These are phyloP conservation scores for Rhizophagus sp. DNA, from an alignment of 192 early-diverging fungal species.

Conservation along the genomic window DNA sequence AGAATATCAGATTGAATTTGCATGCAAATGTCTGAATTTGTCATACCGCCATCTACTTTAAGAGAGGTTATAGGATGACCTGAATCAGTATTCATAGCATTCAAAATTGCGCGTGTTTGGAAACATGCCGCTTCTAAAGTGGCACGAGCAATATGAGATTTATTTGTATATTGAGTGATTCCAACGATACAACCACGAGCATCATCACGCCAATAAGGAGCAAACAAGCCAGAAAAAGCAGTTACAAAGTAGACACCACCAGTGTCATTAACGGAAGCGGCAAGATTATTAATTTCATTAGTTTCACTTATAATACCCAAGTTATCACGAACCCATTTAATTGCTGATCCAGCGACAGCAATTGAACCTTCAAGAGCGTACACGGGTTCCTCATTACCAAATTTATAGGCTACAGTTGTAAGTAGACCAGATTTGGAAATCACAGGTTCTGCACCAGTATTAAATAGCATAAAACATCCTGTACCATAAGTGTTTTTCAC, in stretches of 20 bases:
- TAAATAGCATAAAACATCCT: conserved; percentile 95
- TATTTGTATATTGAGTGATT: conserved; percentile 85
- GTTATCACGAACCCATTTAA: conserved; percentile 91
- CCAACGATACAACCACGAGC: conserved; percentile 86
- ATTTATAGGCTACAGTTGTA: conserved; percentile 88
- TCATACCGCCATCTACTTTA: conserved; percentile 94
- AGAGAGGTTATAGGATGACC: conserved; percentile 67
- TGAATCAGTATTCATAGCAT: conserved; percentile 86
- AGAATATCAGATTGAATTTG: conserved; percentile 89
- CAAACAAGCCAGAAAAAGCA: conserved; percentile 90
- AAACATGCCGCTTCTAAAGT: conserved; percentile 89
- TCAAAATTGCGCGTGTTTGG: conserved; percentile 85
- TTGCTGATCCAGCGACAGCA: conserved; percentile 86
- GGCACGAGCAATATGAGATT: conserved; percentile 83
- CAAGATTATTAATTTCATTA: conserved; percentile 72
- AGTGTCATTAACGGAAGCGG: conserved; percentile 67
- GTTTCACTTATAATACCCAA: conserved; percentile 76
- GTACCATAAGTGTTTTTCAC: conserved; percentile 98
- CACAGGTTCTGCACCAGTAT: conserved; percentile 78
- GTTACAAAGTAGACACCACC: conserved; percentile 96
- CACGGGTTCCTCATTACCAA: conserved; percentile 68
- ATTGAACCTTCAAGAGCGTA: conserved; percentile 94
- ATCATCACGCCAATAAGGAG: conserved; percentile 93
- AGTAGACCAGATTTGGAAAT: conserved; percentile 82
- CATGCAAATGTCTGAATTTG: conserved; percentile 88